Conservation (phyloP, 371 early-diverging fungal genomes). For the Thermomucor indicae-seudaticae region DNA sequence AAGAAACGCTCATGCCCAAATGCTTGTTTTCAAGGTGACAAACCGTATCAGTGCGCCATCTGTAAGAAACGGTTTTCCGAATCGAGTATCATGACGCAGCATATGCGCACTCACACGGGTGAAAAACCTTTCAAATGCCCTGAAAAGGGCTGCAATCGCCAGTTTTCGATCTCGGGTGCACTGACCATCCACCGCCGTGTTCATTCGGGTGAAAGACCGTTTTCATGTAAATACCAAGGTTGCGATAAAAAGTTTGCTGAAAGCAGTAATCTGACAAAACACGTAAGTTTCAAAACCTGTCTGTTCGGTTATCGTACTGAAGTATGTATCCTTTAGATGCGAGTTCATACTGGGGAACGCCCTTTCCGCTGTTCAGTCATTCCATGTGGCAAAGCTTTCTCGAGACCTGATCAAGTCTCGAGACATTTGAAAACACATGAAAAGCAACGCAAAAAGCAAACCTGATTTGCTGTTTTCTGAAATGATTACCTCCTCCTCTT, state of each 20-base stretch:
- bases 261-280: constrained; percentile 77
- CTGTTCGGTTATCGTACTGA: background rate
- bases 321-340: constrained; percentile 29
- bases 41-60: constrained; percentile 75
- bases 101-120: constrained; percentile 82
- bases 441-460: constrained; percentile 3
- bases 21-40: constrained; percentile 52
- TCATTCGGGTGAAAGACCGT: constrained; percentile 74
- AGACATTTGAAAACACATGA: constrained; percentile 49
- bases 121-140: constrained; percentile 84
- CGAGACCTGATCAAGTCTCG: constrained; percentile 65
- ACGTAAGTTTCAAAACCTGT: constrained; percentile 36
- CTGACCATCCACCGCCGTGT: constrained; percentile 66
- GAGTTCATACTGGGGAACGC: constrained; percentile 68
- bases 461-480: background rate
- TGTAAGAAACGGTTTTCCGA: constrained; percentile 85
- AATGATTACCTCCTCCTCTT: constrained; percentile 1
- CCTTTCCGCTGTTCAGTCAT: constrained; percentile 58
- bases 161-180: constrained; percentile 73
- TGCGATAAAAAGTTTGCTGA: constrained; percentile 75
- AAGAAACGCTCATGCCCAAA: background rate
- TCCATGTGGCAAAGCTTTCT: constrained; percentile 66
- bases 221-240: constrained; percentile 66
- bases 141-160: constrained; percentile 59
- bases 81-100: constrained; percentile 76